Base-by-base conservation (phyloP, 768 basidiomycete genomes). In the Cytidiella melzeri region DNA sequence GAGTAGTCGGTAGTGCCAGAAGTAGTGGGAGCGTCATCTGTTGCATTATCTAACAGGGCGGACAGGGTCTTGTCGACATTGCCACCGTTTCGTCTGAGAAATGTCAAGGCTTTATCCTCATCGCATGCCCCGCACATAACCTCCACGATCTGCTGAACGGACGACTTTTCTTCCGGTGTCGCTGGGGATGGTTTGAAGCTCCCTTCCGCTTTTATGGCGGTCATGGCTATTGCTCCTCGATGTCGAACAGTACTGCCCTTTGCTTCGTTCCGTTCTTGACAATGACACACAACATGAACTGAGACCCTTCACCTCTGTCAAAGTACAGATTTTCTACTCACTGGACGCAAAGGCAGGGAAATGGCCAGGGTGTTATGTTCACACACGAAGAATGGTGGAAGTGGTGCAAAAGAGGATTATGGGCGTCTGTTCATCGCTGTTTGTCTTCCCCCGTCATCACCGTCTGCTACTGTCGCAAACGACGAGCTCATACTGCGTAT, bases 51-150 rank as follows among this genome's bases (percentile, higher is more conserved):
- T 24, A 68, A 50, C 13, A 70, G 47, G 2, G 67, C 61, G 9
- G 57, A 51, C 7, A 66, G 62, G n/a, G 68, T 63, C 52, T 67
- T 66, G 24, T 69, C 61, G n/a, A 65, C 25, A 44, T 86, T 70
- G 20, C 83, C 80, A 34, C 75, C 74, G 61, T 79, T 73, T 61
- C 82, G 82, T 47, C 77, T 69, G 48, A 84, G 68, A 19, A 85
- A 71, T n/a, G 73, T 69, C 24, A 74, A 74, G 5, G 73, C 79
- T 18, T 76, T 67, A 26, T 75, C 73, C 9, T 63, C 63, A 47
- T 77, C 73, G 40, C 68, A 57, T 5, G 51, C 60, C n/a, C 62
- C 64, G 18, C 64, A 72, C 71, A 75, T 72, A 55, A 76, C 57
- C 1, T 61, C 50, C 10, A 56, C 64, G 43, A 76, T 50, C 41